Conservation (phyloP, 2,329 filamentous ascomycete genomes). For the Talaromyces sp. region DNA sequence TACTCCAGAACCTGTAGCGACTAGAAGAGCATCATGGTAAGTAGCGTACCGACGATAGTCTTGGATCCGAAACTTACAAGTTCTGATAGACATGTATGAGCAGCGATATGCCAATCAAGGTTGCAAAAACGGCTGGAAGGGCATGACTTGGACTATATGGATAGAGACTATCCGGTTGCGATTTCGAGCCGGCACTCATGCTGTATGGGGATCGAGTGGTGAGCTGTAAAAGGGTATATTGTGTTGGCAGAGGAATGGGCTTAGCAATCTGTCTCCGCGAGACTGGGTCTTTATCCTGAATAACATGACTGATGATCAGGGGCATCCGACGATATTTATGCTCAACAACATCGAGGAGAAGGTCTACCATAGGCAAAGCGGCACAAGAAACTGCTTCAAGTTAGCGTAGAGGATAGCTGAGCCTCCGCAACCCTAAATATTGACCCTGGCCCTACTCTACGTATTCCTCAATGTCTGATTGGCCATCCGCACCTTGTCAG, state of each 20-base stretch:
- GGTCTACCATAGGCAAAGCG: not conserved
- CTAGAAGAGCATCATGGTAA: constrained; percentile 15
- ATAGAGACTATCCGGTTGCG: constrained; percentile 19
- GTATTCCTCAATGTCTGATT: not conserved
- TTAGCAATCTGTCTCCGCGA: not conserved
- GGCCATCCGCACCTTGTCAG: not conserved
- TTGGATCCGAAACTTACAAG: constrained; percentile 24
- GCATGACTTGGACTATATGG: constrained; percentile 32
- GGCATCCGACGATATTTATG: not conserved
- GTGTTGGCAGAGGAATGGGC: not conserved
- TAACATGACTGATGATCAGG: not conserved
- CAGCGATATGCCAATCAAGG: constrained; percentile 30
- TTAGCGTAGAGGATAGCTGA: not conserved
- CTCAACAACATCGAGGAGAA: not conserved
- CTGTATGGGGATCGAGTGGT: not conserved
- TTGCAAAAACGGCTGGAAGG: constrained; percentile 33
- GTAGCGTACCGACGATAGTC: too few species aligned
- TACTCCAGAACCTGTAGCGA: constrained; percentile 32
- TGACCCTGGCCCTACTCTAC: not conserved
- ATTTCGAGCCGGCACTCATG: not conserved
- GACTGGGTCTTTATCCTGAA: not conserved
- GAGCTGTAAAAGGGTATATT: not conserved
- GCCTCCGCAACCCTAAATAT: not conserved
- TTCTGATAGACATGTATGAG: constrained; percentile 33
- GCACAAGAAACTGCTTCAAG: not conserved